Conservation (phyloP, 805 yeast genomes). For the Candida odintsovae region DNA sequence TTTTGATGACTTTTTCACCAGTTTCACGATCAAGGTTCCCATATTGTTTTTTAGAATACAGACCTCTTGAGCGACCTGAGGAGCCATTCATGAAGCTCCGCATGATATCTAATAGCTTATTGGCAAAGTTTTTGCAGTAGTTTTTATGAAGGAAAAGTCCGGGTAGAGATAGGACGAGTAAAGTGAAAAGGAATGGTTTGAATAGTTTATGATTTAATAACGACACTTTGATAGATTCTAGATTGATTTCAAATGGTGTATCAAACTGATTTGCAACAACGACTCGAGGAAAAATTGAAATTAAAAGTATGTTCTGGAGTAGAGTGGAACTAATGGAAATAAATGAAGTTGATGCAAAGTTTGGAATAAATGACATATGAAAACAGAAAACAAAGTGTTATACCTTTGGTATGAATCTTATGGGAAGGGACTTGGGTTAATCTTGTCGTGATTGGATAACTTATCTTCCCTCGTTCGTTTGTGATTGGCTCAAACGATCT, state of each 20-base stretch:
- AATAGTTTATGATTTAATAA: background rate
- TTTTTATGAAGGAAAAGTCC: background rate
- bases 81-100: constrained; percentile 1
- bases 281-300: background rate
- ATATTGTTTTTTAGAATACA: background rate
- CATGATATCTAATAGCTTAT: constrained; percentile 1
- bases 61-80: background rate
- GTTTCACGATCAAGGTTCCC: constrained; percentile 10
- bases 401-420: background rate
- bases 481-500: background rate
- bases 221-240: background rate
- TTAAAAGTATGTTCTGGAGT: background rate
- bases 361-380: background rate
- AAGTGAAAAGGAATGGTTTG: constrained; percentile 1
- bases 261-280: background rate
- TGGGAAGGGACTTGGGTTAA: background rate
- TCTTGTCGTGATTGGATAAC: background rate
- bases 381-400: background rate
- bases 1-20: constrained; percentile 35
- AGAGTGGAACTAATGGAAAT: background rate
- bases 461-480: background rate
- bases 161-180: constrained; percentile 3
- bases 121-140: background rate
- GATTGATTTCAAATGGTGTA: background rate
- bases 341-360: background rate